A percentile compares a stretch with the other conserved stretches of the same genome.
phyloP scores from a whole-genome alignment of 345 rosid species.

The Mallotus nudiflorus region DNA sequence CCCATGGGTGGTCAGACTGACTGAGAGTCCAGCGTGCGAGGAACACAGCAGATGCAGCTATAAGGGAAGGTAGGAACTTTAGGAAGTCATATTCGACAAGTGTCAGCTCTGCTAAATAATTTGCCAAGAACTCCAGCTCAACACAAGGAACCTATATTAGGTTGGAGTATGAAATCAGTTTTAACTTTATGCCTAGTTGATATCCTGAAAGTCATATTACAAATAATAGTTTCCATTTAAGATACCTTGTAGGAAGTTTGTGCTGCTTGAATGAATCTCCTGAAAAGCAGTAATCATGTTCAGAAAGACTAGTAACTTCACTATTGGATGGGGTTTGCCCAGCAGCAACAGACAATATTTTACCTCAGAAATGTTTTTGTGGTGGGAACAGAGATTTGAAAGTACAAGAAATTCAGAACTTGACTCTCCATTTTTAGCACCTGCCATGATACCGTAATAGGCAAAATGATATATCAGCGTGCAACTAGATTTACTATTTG shows the following conservation, averaged over 20 bases:
- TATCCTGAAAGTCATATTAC: neutral
- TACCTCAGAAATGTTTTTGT: constrained; percentile 89
- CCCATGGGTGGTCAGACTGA: constrained; percentile 93
- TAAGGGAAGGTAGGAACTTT: constrained; percentile 68
- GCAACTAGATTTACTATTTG: neutral
- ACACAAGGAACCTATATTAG: constrained; percentile 50
- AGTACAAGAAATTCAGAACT: constrained; percentile 65
- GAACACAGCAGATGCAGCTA: constrained; percentile 92
- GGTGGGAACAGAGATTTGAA: constrained; percentile 78
- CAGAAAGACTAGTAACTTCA: constrained; percentile 5
- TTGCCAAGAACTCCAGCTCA: constrained; percentile 78
- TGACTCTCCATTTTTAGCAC: constrained; percentile 82
- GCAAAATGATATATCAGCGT: constrained; percentile 24
- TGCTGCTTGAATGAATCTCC: constrained; percentile 89
- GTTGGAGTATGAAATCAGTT: constrained; percentile 5
- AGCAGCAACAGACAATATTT: constrained; percentile 8
- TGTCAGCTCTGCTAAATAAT: constrained; percentile 81
- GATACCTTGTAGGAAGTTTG: constrained; percentile 67
- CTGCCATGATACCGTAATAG: constrained; percentile 46
- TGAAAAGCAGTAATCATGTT: constrained; percentile 33
- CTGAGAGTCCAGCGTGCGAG: constrained; percentile 86
- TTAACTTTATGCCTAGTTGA: neutral
- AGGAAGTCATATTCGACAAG: constrained; percentile 76
- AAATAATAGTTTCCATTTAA: constrained; percentile 7
- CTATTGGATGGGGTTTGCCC: neutral